A percentile compares a stretch with the other conserved stretches of the same genome.
Evolutionary conservation across 2,329 filamentous ascomycete species (phyloP).

Genomic region (Aureobasidium lini): DNA sequence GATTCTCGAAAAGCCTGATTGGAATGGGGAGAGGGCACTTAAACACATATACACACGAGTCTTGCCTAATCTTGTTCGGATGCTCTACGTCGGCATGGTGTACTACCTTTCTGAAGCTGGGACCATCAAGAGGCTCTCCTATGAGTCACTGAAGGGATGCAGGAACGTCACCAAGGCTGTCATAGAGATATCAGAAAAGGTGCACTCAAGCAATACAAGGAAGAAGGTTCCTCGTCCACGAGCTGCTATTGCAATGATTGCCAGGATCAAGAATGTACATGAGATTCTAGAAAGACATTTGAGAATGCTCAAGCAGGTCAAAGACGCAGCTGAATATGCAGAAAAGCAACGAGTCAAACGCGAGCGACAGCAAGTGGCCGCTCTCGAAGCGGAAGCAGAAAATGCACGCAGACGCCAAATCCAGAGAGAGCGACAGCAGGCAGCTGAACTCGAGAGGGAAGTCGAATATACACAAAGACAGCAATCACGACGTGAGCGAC

Average conservation of each 20-base stretch:
- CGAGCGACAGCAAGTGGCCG: no score
- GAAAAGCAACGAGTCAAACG: no score
- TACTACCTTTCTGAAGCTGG: background rate
- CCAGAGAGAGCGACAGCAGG: background rate
- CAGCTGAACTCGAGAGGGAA: background rate
- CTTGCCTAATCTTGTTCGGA: background rate
- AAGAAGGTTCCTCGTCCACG: background rate
- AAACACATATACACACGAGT: background rate
- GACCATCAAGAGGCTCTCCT: background rate
- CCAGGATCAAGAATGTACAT: background rate
- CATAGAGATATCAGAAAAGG: background rate
- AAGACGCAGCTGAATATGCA: background rate
- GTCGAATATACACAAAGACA: background rate
- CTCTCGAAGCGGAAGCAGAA: background rate
- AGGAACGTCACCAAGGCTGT: background rate
- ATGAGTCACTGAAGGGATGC: background rate
- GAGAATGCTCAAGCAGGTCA: background rate
- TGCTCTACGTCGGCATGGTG: background rate
- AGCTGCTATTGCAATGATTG: background rate
- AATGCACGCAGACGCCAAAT: background rate
- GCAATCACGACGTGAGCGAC: background rate
- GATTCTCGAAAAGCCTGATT: background rate
- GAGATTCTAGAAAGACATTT: background rate
- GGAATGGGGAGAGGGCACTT: background rate
- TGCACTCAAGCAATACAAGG: background rate